A percentile compares a stretch with the other conserved stretches of the same genome.
phyloP scores from a whole-genome alignment of 2,329 filamentous ascomycete species.

The Trichophyton equinum region DNA sequence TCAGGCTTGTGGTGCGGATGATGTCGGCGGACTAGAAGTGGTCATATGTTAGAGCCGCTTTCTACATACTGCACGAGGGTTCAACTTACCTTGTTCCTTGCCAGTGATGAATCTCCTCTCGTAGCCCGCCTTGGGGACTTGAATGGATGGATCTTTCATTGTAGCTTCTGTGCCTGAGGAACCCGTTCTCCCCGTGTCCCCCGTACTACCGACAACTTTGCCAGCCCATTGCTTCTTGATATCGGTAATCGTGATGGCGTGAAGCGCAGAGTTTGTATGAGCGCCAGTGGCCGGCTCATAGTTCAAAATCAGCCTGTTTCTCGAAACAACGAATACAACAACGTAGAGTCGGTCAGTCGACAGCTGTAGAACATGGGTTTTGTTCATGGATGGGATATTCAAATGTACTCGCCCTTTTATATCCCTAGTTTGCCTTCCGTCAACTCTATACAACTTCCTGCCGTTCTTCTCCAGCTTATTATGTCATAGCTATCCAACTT shows the following conservation, averaged over 20 bases:
- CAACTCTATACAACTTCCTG: background rate
- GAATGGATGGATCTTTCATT: background rate
- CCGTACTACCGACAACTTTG: background rate
- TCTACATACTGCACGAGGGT: background rate
- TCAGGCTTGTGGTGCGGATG: conserved; percentile 6
- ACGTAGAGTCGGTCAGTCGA: background rate
- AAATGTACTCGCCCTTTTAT: background rate
- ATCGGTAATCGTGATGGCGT: background rate
- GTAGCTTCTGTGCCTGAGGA: too few relatives aligned
- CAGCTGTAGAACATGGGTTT: background rate
- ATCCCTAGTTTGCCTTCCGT: background rate
- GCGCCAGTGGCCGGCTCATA: background rate
- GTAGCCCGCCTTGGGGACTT: background rate
- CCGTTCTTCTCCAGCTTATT: background rate
- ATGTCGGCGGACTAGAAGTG: conserved; percentile 4
- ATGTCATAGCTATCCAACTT: background rate
- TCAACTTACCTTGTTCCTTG: background rate
- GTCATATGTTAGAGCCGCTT: too few relatives aligned
- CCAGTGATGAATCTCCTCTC: background rate
- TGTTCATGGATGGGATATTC: background rate
- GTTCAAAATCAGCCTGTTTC: background rate
- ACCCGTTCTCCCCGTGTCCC: background rate
- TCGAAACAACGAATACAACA: background rate
- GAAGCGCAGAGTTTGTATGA: background rate
- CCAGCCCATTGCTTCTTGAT: background rate